Evolutionary conservation across 2,329 filamentous ascomycete genomes (phyloP).

Genomic region (Cytospora mali): DNA sequence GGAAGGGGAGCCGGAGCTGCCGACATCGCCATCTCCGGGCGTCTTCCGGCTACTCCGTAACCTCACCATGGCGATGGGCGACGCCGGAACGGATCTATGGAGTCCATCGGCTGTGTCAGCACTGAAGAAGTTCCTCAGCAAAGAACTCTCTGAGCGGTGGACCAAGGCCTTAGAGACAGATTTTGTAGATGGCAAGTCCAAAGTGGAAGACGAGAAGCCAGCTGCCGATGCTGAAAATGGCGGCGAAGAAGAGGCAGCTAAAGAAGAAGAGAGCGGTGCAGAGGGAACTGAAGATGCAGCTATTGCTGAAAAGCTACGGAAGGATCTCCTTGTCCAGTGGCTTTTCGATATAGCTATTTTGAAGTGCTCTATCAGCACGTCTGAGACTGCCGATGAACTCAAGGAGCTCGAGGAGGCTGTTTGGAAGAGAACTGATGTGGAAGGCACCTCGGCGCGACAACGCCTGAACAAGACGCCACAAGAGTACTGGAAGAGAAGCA

Average conservation of each 20-base stretch:
- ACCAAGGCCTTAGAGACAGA: conserved; percentile 43
- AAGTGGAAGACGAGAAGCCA: conserved; percentile 26
- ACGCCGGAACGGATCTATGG: conserved; percentile 79
- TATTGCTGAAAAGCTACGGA: conserved; percentile 33
- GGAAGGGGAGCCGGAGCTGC: conserved; percentile 77
- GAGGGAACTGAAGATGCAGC: conserved; percentile 20
- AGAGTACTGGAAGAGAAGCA: conserved; percentile 84
- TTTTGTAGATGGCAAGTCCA: conserved; percentile 29
- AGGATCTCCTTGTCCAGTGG: conserved; percentile 60
- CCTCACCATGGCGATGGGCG: conserved; percentile 68
- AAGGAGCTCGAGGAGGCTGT: conserved; percentile 51
- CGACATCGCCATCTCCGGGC: conserved; percentile 75
- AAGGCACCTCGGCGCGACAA: conserved; percentile 49
- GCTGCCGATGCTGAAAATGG: neutral
- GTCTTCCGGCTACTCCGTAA: conserved; percentile 72
- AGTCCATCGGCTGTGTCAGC: conserved; percentile 65
- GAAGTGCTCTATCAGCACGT: conserved; percentile 36
- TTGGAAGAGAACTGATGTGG: conserved; percentile 50
- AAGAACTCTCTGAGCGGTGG: conserved; percentile 55
- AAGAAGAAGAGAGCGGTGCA: conserved; percentile 27
- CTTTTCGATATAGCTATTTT: conserved; percentile 62
- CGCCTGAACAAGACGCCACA: conserved; percentile 65
- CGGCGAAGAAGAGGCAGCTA: conserved; percentile 22
- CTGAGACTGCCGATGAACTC: conserved; percentile 35
- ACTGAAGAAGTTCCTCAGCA: conserved; percentile 62